Conservation (phyloP, 2,329 filamentous ascomycete species). For the Colletotrichum liaoningense region DNA sequence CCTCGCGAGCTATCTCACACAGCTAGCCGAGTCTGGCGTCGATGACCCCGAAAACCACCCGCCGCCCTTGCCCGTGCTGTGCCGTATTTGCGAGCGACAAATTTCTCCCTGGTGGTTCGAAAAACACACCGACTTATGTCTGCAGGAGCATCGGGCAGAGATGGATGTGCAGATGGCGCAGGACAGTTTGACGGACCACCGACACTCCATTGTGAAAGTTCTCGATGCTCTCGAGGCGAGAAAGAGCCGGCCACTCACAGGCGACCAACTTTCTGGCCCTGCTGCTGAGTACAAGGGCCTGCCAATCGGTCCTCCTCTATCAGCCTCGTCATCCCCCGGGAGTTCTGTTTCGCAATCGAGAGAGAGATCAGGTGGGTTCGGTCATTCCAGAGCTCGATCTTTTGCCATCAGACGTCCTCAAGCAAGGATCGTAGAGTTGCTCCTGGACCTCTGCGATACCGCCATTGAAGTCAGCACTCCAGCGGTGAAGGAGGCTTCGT, state of each 20-base stretch:
- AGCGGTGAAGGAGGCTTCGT: constrained; percentile 85
- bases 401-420: constrained; percentile 93
- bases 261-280: constrained; percentile 63
- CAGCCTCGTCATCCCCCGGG: constrained; percentile 78
- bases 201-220: constrained; percentile 94
- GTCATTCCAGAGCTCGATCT: constrained; percentile 84
- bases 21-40: constrained; percentile 84
- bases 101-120: constrained; percentile 99
- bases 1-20: constrained; percentile 91
- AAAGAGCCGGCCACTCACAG: constrained; percentile 71
- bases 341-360: constrained; percentile 79
- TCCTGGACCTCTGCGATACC: constrained; percentile 96
- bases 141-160: constrained; percentile 95
- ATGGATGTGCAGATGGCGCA: constrained; percentile 98
- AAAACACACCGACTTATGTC: constrained; percentile 95
- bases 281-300: constrained; percentile 89
- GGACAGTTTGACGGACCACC: constrained; percentile 90
- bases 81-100: constrained; percentile 96
- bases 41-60: constrained; percentile 82
- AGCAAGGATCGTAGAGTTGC: constrained; percentile 91
- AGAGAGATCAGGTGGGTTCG: constrained; percentile 78
- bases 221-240: constrained; percentile 90
- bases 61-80: constrained; percentile 86
- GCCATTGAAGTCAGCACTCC: constrained; percentile 95
- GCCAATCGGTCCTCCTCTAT: constrained; percentile 81